Evolutionary conservation across 805 yeast species (phyloP), one percentile per base, ranked within the genome.

Genomic region (Kregervanrija fluxuum): DNA sequence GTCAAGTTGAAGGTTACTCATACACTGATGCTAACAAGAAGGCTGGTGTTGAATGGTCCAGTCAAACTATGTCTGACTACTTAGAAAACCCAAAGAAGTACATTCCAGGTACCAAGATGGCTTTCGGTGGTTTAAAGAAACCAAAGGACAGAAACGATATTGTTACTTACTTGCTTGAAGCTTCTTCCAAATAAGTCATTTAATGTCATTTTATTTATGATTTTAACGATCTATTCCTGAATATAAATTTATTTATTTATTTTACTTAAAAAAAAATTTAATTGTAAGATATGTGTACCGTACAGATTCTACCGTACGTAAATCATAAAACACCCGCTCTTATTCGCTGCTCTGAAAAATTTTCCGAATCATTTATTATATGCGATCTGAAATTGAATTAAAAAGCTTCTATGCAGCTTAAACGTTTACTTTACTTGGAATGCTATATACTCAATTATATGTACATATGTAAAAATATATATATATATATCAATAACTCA

Each of bases 81-180:
- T 81, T 93, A 72, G 95, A 85, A 74, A 93, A 93, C 86, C 99
- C 99, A 76, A 93, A 93, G 95, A 93, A 93, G 78, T 93, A 89
- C 79, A 89, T 93, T 60, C 99, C 99, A 68, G 99, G 99, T 72
- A 93, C 98, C 77, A 93, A 93, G 85, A 93, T 93, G 99, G 98
- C 99, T 55, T 93, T 91, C 64, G 99, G 96, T 75, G 99, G 99
- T 77, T 81, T 93, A 73, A 93, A 93, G 90, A 93, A 93, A 81
- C 83, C 89, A 55, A 91, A 89, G 84, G 99, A 93, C 79, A 88
- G 98, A 83, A 86, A 87, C 75, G 98, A 93, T 70, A 75, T 93
- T 70, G 73, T 91, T 64, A 80, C 98, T 61, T 91, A 88, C 85
- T 77, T 91, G 67, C 64, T 61, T 36, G 59, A 62, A 47, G 81